A percentile compares a stretch with the other conserved stretches of the same genome.
These are phyloP conservation scores for Pyrus hybrid DNA, from an alignment of 331 rosid genomes.

Conservation along the genomic window DNA sequence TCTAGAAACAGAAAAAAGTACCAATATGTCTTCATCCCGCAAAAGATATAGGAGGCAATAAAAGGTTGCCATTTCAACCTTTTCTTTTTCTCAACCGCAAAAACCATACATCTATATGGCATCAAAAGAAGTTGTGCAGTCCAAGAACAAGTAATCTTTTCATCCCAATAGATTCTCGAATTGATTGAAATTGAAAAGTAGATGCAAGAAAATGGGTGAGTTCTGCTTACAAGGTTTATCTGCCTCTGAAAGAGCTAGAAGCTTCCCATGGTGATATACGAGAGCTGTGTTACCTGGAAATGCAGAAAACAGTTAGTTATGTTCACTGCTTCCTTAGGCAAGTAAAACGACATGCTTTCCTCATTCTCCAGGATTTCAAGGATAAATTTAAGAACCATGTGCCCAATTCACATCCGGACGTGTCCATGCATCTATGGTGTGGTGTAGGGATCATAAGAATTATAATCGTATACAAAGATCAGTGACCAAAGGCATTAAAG, in stretches of 20 bases:
- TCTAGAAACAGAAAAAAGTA: constrained; percentile 7
- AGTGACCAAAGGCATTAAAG: neutral
- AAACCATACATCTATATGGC: neutral
- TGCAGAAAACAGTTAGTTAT: constrained; percentile 20
- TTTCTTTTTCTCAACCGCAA: neutral
- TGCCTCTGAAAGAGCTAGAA: constrained; percentile 82
- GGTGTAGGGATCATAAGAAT: neutral
- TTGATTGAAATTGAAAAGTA: neutral
- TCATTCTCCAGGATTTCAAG: neutral
- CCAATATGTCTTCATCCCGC: neutral
- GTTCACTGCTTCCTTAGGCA: neutral
- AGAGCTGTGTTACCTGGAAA: constrained; percentile 84
- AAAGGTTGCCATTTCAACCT: neutral
- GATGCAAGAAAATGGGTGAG: neutral
- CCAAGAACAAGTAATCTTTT: neutral
- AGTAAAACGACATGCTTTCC: neutral
- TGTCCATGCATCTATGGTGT: neutral
- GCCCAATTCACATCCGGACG: neutral
- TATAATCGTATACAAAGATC: neutral
- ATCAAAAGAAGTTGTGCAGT: neutral
- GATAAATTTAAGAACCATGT: neutral
- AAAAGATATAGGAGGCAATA: neutral
- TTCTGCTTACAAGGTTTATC: constrained; percentile 85
- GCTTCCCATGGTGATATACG: constrained; percentile 80
- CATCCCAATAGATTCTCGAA: neutral